phyloP scores from a whole-genome alignment of 495 filamentous ascomycete species.

The Trichoderma reesei region DNA sequence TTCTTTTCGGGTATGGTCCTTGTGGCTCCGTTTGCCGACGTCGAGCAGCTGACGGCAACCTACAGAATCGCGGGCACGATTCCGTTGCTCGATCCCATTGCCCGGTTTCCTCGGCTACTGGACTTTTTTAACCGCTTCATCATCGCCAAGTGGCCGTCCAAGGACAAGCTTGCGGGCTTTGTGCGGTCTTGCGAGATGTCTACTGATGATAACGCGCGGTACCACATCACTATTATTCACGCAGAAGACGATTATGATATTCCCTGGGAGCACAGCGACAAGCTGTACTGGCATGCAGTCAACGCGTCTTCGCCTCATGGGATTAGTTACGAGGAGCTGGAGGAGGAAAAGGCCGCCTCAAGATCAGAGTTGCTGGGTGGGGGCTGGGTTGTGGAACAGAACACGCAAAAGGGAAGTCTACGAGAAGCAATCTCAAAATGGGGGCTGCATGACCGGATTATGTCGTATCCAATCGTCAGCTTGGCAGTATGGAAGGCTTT shows the following conservation, averaged over 20 bases:
- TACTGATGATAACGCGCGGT: conserved; percentile 54
- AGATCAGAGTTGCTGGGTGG: conserved; percentile 1
- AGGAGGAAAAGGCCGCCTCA: conserved; percentile 8
- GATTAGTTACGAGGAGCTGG: conserved; percentile 12
- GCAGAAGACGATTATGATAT: conserved; percentile 53
- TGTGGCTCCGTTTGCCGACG: no score
- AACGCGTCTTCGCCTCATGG: conserved; percentile 32
- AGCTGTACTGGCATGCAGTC: conserved; percentile 27
- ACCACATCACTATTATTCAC: conserved; percentile 48
- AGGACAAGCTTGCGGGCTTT: neutral
- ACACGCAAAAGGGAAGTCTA: neutral
- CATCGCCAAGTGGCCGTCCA: no score
- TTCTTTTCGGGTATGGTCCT: no score
- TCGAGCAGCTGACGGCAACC: no score
- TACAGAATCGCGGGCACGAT: no score
- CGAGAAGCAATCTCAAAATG: neutral
- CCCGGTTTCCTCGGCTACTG: no score
- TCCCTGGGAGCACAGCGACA: conserved; percentile 42
- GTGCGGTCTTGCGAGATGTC: conserved; percentile 27
- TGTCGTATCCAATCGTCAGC: conserved; percentile 9
- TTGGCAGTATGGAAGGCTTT: conserved; percentile 6
- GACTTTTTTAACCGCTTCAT: no score
- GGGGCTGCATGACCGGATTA: conserved; percentile 10
- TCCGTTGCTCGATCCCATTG: no score
- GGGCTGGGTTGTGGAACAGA: conserved; percentile 1